phyloP scores from a whole-genome alignment of 352 stramenopile genomes.

The Phytophthora nicotianae region DNA sequence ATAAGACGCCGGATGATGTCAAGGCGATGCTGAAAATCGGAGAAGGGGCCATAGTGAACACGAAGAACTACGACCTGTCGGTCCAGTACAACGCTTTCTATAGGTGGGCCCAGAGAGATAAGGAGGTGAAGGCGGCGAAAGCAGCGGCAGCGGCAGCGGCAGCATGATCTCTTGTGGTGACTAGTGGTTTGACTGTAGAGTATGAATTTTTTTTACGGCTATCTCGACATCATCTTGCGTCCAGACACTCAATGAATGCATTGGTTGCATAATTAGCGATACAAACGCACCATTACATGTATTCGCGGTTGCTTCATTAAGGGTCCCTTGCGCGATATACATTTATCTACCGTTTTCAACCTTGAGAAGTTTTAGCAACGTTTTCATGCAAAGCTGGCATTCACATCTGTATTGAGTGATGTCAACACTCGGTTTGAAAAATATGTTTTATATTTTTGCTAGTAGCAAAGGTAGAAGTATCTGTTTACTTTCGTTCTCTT shows the following conservation, averaged over 20 bases:
- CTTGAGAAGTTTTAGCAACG: too few species aligned
- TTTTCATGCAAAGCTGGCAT: too few species aligned
- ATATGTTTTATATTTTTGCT: too few species aligned
- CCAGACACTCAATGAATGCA: neutral
- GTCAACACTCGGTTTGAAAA: too few species aligned
- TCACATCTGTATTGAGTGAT: too few species aligned
- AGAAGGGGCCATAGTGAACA: conserved; percentile 12
- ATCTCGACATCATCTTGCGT: neutral
- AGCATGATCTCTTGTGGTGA: neutral
- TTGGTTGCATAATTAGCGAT: neutral
- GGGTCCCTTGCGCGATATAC: too few species aligned
- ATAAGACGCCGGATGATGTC: conserved; percentile 22
- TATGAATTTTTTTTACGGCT: neutral
- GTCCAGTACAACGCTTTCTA: conserved; percentile 24
- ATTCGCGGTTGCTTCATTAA: too few species aligned
- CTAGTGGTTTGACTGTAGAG: neutral
- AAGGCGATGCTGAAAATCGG: conserved; percentile 25
- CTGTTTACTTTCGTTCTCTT: too few species aligned
- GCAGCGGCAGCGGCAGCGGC: conserved; percentile 4
- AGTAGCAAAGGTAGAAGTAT: too few species aligned
- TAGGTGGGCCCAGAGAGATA: conserved; percentile 10
- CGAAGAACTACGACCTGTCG: conserved; percentile 25
- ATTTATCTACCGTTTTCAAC: too few species aligned
- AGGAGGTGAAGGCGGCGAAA: conserved; percentile 15
- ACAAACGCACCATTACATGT: neutral